phyloP scores from a whole-genome alignment of 371 early-diverging fungal species.

The Parasitella parasitica region DNA sequence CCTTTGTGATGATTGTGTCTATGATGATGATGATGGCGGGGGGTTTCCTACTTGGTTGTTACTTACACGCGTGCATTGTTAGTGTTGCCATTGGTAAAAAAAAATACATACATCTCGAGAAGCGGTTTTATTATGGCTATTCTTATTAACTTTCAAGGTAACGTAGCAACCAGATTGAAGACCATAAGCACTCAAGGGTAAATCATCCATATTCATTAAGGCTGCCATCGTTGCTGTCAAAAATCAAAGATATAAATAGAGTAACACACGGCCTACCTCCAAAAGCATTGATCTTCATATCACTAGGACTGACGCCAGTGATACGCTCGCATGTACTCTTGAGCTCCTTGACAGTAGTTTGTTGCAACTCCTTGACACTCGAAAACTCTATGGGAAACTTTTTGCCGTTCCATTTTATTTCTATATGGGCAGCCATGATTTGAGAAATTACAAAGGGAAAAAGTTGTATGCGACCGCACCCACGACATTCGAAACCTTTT shows the following conservation, averaged over 20 bases:
- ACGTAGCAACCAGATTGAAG: constrained; percentile 13
- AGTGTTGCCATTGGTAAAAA: too few species aligned
- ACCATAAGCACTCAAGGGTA: constrained; percentile 16
- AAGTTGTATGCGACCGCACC: background rate
- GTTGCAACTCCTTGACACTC: constrained; percentile 17
- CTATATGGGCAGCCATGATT: constrained; percentile 8
- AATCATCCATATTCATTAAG: constrained; percentile 11
- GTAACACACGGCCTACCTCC: constrained; percentile 34
- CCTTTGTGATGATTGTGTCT: background rate
- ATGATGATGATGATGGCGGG: background rate
- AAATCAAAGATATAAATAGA: too few species aligned
- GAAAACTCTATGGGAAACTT: constrained; percentile 31
- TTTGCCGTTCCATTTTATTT: constrained; percentile 33
- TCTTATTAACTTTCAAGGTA: background rate
- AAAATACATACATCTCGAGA: background rate
- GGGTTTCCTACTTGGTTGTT: background rate
- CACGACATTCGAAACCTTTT: background rate
- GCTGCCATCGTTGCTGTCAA: background rate
- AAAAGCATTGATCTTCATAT: constrained; percentile 34
- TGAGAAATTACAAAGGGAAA: background rate
- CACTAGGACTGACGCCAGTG: constrained; percentile 21
- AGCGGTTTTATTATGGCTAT: background rate
- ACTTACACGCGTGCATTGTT: background rate
- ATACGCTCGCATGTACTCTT: constrained; percentile 30
- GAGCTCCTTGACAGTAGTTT: constrained; percentile 28